Percentiles rank a stretch among this genome's conserved stretches.
Conservation (phyloP, 805 yeast genomes). For the Myxozyma udenii region DNA sequence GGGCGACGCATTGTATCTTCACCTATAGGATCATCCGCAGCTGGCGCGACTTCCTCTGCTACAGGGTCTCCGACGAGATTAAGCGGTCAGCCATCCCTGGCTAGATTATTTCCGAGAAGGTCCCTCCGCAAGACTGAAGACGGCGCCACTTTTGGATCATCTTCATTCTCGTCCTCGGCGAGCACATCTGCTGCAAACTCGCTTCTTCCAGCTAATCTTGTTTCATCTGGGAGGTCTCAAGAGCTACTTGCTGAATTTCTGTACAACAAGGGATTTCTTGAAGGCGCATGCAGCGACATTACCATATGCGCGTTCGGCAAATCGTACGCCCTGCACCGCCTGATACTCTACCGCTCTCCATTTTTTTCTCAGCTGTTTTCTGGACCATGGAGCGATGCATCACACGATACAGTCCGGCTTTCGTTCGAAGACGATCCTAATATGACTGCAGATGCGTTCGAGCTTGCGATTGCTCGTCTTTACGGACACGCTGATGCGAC, state of each 20-base stretch:
- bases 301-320: slow-evolving; percentile 48
- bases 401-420: slow-evolving; percentile 33
- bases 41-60: no score
- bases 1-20: no score
- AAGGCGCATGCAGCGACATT: slow-evolving; percentile 51
- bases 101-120: no score
- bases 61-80: no score
- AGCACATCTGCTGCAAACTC: no score
- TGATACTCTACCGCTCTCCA: slow-evolving; percentile 48
- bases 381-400: slow-evolving; percentile 44
- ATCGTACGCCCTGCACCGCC: slow-evolving; percentile 46
- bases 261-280: slow-evolving; percentile 43
- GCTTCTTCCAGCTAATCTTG: no score
- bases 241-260: slow-evolving; percentile 41
- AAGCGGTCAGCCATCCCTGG: no score
- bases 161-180: no score
- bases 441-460: slow-evolving; percentile 48
- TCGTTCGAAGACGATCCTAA: slow-evolving; percentile 42
- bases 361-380: slow-evolving; percentile 49
- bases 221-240: no score
- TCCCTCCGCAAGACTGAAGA: no score
- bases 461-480: slow-evolving; percentile 46
- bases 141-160: no score
- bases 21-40: no score
- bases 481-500: slow-evolving; percentile 45